phyloP scores from a whole-genome alignment of 768 basidiomycete species.

The Auricularia sp. region DNA sequence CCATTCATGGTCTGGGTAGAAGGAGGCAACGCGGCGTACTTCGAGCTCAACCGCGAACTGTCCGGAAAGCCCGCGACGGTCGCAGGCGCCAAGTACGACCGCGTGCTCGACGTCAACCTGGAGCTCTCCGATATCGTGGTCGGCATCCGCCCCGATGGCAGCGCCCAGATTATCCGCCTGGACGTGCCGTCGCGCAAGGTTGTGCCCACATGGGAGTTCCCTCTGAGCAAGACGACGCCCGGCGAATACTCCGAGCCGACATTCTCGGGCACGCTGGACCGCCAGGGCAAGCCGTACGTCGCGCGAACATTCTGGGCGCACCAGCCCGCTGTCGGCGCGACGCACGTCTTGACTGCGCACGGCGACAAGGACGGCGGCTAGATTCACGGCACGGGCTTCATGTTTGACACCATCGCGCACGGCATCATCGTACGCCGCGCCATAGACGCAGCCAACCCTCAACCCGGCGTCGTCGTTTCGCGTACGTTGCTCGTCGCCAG shows the following conservation, averaged over 20 bases:
- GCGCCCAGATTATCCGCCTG: slow-evolving; percentile 45
- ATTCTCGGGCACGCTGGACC: slow-evolving; percentile 49
- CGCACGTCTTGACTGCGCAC: slow-evolving; percentile 44
- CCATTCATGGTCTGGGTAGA: slow-evolving; percentile 48
- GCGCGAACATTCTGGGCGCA: slow-evolving; percentile 62
- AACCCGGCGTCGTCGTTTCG: slow-evolving; percentile 26
- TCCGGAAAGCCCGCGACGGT: slow-evolving; percentile 35
- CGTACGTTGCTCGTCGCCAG: slow-evolving; percentile 53
- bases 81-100: slow-evolving; percentile 37
- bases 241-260: slow-evolving; percentile 36
- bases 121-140: slow-evolving; percentile 48
- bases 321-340: slow-evolving; percentile 38
- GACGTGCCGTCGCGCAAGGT: slow-evolving; percentile 30
- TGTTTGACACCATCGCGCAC: slow-evolving; percentile 54
- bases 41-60: slow-evolving; percentile 43
- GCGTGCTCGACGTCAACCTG: slow-evolving; percentile 55
- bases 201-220: slow-evolving; percentile 44
- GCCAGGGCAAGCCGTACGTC: slow-evolving; percentile 42
- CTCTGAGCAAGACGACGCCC: slow-evolving; percentile 33
- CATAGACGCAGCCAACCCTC: slow-evolving; percentile 37
- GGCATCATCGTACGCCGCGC: slow-evolving; percentile 57
- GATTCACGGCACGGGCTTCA: slow-evolving; percentile 40
- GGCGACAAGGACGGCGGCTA: slow-evolving; percentile 26
- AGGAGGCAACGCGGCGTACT: slow-evolving; percentile 34
- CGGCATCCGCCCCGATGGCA: slow-evolving; percentile 45